These are phyloP conservation scores for Strobilomyces echinocephalus DNA, from an alignment of 768 basidiomycete genomes.

Conservation along the genomic window DNA sequence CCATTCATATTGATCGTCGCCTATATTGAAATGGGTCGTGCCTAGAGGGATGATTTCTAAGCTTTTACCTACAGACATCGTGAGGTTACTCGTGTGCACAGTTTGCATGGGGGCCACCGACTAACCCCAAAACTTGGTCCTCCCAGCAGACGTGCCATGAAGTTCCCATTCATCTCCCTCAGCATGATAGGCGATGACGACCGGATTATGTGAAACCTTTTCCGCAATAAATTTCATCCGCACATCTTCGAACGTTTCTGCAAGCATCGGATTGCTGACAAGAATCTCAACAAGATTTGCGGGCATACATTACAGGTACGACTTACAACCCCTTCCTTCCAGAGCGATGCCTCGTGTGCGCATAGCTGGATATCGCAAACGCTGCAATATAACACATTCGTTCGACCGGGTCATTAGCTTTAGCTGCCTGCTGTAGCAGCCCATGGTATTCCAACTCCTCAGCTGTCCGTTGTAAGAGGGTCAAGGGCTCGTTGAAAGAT, in stretches of 20 bases:
- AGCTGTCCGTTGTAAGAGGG: conserved; percentile 73
- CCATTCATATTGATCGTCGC: conserved; percentile 69
- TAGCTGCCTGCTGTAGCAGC: conserved; percentile 63
- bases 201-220: conserved; percentile 82
- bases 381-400: conserved; percentile 76
- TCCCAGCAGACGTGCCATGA: conserved; percentile 71
- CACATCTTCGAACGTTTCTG: conserved; percentile 80
- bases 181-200: conserved; percentile 82
- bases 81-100: conserved; percentile 17
- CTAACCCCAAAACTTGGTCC: conserved; percentile 88
- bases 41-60: conserved; percentile 83
- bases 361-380: conserved; percentile 81
- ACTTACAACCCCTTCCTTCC: conserved; percentile 87
- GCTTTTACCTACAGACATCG: conserved; percentile 62
- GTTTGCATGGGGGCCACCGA: conserved; percentile 16
- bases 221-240: conserved; percentile 82
- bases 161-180: conserved; percentile 76
- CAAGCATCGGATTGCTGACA: conserved; percentile 80
- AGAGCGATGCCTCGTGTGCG: conserved; percentile 73
- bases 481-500: conserved; percentile 85
- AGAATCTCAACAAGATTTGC: conserved; percentile 7
- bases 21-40: conserved; percentile 60
- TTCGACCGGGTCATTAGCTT: conserved; percentile 52
- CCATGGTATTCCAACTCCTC: conserved; percentile 80
- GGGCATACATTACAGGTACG: not conserved